Conservation (phyloP, 2,329 filamentous ascomycete species). For the Neofusicoccum sp. region DNA sequence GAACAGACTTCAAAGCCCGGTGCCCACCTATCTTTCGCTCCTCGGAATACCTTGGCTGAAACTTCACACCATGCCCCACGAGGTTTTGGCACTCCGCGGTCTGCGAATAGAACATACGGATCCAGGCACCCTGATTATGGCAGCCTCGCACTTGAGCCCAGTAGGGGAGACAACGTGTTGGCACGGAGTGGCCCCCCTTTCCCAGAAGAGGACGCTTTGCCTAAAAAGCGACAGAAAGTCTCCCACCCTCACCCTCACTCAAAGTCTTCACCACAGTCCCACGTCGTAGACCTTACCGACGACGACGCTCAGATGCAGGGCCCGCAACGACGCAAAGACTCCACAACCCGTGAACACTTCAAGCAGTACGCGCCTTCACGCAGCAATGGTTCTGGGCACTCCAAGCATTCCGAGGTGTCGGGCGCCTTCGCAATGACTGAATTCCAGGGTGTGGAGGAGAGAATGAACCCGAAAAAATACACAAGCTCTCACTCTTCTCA, state of each 20-base stretch:
- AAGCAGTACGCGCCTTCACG: background rate
- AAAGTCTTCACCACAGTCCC: background rate
- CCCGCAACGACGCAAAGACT: too few relatives aligned
- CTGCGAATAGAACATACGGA: background rate
- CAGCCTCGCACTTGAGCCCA: background rate
- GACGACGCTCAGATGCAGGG: background rate
- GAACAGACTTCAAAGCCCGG: background rate
- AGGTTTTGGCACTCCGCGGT: background rate
- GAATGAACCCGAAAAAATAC: conserved; percentile 1
- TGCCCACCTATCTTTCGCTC: background rate
- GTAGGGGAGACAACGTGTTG: background rate
- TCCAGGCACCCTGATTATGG: background rate
- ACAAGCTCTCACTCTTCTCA: background rate
- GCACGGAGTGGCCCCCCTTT: background rate
- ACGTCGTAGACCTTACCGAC: background rate
- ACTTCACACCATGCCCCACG: background rate
- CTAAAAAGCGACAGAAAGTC: background rate
- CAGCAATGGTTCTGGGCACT: background rate
- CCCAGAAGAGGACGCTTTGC: background rate
- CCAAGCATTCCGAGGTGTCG: background rate
- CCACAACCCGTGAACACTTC: background rate
- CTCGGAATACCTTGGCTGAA: background rate
- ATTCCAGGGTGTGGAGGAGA: background rate
- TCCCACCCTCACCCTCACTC: too few relatives aligned
- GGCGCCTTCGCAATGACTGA: background rate